Evolutionary conservation across 257 asterid species (phyloP).

Genomic region (Jaltomata sinuosa): DNA sequence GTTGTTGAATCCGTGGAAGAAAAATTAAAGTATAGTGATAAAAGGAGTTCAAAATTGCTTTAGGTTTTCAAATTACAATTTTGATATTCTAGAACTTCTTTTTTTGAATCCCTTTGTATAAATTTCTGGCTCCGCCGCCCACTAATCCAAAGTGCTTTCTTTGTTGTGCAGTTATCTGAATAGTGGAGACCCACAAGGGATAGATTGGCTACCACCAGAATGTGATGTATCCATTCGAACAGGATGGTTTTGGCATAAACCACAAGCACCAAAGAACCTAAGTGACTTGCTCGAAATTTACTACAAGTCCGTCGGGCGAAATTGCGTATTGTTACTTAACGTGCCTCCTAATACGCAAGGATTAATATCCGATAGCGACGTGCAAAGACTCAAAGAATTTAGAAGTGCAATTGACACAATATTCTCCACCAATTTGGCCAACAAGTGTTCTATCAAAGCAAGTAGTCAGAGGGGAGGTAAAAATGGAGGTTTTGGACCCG

Average conservation of each 20-base stretch:
- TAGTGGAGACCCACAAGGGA: slow-evolving; percentile 75
- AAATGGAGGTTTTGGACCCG: slow-evolving; percentile 42
- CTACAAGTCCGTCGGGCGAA: slow-evolving; percentile 90
- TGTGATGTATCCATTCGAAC: slow-evolving; percentile 81
- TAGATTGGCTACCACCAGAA: slow-evolving; percentile 86
- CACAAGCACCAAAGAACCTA: slow-evolving; percentile 56
- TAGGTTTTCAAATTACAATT: not conserved
- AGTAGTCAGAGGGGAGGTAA: slow-evolving; percentile 72
- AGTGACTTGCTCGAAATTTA: slow-evolving; percentile 51
- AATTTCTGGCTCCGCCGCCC: not conserved
- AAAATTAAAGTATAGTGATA: too few relatives aligned
- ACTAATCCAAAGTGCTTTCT: not conserved
- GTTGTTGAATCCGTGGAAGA: not conserved
- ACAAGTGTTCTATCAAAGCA: slow-evolving; percentile 24
- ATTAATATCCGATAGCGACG: slow-evolving; percentile 54
- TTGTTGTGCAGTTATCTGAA: slow-evolving; percentile 55
- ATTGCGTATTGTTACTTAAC: slow-evolving; percentile 70
- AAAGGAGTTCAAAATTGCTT: not conserved
- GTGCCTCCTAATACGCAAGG: slow-evolving; percentile 87
- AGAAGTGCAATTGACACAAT: slow-evolving; percentile 50
- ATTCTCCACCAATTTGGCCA: slow-evolving; percentile 46
- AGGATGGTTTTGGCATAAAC: slow-evolving; percentile 96
- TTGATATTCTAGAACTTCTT: not conserved
- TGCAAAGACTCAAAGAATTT: slow-evolving; percentile 44
- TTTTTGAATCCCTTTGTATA: not conserved